These are phyloP conservation scores for Kwoniella newhampshirensis DNA, from an alignment of 768 basidiomycete genomes.

Conservation along the genomic window DNA sequence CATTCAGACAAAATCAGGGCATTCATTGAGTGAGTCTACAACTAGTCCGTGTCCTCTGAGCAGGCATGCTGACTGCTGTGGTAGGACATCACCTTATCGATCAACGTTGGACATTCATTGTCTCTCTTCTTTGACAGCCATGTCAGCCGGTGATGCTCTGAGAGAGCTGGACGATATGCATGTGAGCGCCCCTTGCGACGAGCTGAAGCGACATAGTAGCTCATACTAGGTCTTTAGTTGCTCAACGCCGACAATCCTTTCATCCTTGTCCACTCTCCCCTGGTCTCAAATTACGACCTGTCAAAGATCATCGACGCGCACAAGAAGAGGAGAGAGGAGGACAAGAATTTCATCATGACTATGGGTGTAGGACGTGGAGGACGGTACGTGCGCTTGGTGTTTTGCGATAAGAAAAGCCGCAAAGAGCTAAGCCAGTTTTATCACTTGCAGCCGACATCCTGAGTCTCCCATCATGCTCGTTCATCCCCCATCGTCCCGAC, in stretches of 20 bases:
- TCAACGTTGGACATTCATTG: conserved; percentile 45
- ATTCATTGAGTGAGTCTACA: conserved; percentile 70
- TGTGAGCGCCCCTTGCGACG: conserved; percentile 19
- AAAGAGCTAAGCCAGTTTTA: conserved; percentile 14
- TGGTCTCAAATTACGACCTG: conserved; percentile 89
- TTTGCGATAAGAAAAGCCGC: conserved; percentile 23
- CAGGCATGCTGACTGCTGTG: no score
- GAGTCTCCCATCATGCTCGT: conserved; percentile 58
- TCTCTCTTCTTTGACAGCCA: conserved; percentile 46
- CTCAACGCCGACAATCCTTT: conserved; percentile 53
- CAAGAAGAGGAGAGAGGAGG: conserved; percentile 77
- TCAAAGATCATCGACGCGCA: conserved; percentile 85
- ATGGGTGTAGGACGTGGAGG: conserved; percentile 60
- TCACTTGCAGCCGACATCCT: conserved; percentile 57
- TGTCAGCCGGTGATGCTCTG: conserved; percentile 52
- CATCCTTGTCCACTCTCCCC: conserved; percentile 51
- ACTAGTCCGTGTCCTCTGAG: neutral
- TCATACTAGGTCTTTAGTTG: conserved; percentile 30
- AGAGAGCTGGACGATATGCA: conserved; percentile 51
- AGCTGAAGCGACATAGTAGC: no score
- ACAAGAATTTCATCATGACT: conserved; percentile 94
- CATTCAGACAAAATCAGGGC: conserved; percentile 81
- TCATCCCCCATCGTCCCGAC: conserved; percentile 45
- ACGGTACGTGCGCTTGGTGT: conserved; percentile 27
- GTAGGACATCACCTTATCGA: conserved; percentile 34